Conservation (phyloP, 305 asterid species). For the Plantago coronopus region DNA sequence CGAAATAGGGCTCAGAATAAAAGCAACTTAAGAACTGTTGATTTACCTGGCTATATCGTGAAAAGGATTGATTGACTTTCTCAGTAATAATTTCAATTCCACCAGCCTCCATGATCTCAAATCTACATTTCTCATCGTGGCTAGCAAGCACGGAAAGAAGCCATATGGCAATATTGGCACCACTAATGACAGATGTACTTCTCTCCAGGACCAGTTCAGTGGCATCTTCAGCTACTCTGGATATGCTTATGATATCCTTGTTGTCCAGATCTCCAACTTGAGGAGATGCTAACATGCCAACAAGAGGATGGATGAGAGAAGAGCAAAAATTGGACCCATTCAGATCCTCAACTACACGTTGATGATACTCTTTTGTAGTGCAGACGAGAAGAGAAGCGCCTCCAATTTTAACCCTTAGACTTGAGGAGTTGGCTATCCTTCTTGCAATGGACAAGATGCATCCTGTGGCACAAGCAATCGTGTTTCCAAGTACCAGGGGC, state of each 20-base stretch:
- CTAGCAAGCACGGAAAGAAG: conserved; percentile 86
- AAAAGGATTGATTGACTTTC: conserved; percentile 63
- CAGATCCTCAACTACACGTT: conserved; percentile 72
- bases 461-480: conserved; percentile 64
- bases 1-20: conserved; percentile 10
- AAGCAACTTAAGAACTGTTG: conserved; percentile 1
- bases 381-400: conserved; percentile 96
- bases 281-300: conserved; percentile 64
- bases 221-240: conserved; percentile 48
- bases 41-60: conserved; percentile 70
- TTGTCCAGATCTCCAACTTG: conserved; percentile 47
- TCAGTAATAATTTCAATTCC: conserved; percentile 88
- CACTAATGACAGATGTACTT: conserved; percentile 67
- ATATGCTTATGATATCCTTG: conserved; percentile 57
- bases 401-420: conserved; percentile 70
- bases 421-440: conserved; percentile 65
- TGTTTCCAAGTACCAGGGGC: conserved; percentile 66
- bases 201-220: conserved; percentile 37
- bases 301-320: conserved; percentile 75
- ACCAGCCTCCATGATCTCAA: conserved; percentile 89
- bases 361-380: conserved; percentile 71
- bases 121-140: conserved; percentile 62
- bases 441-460: conserved; percentile 72
- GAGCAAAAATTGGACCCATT: conserved; percentile 55
- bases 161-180: conserved; percentile 83